Evolutionary conservation across 2,329 filamentous ascomycete genomes (phyloP).

Genomic region (Diatrype stigma): DNA sequence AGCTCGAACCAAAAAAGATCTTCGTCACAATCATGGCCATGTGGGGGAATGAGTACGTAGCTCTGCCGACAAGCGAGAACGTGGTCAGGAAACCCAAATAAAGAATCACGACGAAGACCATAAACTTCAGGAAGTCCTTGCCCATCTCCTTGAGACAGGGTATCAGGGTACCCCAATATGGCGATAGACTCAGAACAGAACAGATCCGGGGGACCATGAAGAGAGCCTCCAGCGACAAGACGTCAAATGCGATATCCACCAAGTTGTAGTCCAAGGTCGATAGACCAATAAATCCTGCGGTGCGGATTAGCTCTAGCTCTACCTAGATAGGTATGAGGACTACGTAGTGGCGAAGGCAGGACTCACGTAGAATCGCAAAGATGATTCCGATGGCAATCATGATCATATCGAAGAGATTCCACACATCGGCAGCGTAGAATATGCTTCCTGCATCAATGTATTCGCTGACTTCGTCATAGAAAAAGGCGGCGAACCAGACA

Average conservation of each 20-base stretch:
- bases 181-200: constrained; percentile 79
- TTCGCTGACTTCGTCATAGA: constrained; percentile 82
- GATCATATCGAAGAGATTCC: constrained; percentile 69
- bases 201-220: constrained; percentile 88
- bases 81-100: constrained; percentile 89
- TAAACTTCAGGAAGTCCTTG: constrained; percentile 76
- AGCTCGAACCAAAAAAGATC: constrained; percentile 76
- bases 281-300: constrained; percentile 62
- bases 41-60: constrained; percentile 57
- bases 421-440: constrained; percentile 81
- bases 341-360: neutral
- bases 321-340: too few relatives aligned
- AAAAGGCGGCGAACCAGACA: constrained; percentile 81
- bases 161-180: constrained; percentile 86
- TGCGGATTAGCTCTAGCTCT: constrained; percentile 12
- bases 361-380: constrained; percentile 70
- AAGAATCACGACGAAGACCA: constrained; percentile 72
- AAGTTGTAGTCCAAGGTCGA: constrained; percentile 54
- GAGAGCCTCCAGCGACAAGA: constrained; percentile 82
- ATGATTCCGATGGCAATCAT: constrained; percentile 70
- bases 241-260: constrained; percentile 80
- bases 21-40: constrained; percentile 77
- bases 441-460: constrained; percentile 81
- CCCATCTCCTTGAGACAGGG: constrained; percentile 93
- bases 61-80: constrained; percentile 72